phyloP scores from a whole-genome alignment of 148 eudicot genomes.

The Polygonum aviculare region DNA sequence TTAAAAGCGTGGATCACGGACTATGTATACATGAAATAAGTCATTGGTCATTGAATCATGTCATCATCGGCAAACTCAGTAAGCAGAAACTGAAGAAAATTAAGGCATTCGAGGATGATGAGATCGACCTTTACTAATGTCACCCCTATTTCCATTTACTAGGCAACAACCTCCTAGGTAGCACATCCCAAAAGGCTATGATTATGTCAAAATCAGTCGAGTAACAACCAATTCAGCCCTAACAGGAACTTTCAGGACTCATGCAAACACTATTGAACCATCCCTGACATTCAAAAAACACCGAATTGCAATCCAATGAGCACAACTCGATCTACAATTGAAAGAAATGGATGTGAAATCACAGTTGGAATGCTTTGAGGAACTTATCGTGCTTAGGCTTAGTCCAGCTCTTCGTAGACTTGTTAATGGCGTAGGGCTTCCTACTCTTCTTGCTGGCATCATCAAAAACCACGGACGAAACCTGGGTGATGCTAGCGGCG shows the following conservation, averaged over 20 bases:
- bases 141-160: not conserved
- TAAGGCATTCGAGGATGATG: too few species aligned
- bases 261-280: not conserved
- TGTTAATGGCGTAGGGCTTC: slow-evolving; percentile 85
- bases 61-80: too few species aligned
- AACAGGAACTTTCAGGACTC: not conserved
- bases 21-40: slow-evolving; percentile 34
- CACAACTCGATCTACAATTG: not conserved
- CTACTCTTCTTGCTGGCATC: slow-evolving; percentile 59
- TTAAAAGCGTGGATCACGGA: slow-evolving; percentile 92
- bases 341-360: slow-evolving; percentile 17
- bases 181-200: not conserved
- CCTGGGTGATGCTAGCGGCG: slow-evolving; percentile 10
- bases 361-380: slow-evolving; percentile 98
- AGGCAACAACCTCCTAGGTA: not conserved
- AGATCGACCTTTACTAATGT: too few species aligned
- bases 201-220: not conserved
- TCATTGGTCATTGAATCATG: not conserved
- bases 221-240: not conserved
- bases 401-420: slow-evolving; percentile 94
- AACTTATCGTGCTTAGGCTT: slow-evolving; percentile 98
- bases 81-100: too few species aligned
- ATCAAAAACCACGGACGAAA: slow-evolving; percentile 16
- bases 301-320: not conserved
- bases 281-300: not conserved